Percentiles rank a stretch among this genome's conserved stretches.
phyloP scores from a whole-genome alignment of 305 asterid genomes.

The Solanum chacoense region DNA sequence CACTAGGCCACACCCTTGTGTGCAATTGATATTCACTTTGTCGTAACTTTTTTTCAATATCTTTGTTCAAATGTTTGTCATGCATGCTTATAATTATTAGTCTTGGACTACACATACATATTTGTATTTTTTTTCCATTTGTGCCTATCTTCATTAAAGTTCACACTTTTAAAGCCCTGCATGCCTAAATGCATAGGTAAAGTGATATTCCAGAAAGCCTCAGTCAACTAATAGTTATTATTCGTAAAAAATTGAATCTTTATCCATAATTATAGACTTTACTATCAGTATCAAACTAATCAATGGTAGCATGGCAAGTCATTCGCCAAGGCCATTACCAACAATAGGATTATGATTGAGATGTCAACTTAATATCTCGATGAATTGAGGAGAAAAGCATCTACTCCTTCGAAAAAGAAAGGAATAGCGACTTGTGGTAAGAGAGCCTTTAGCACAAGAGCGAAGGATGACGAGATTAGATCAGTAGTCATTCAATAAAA shows the following conservation, averaged over 20 bases:
- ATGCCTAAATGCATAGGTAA: background rate
- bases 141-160: background rate
- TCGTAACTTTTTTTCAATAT: rapidly evolving
- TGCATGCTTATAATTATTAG: background rate
- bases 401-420: no score
- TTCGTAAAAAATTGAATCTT: background rate
- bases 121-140: background rate
- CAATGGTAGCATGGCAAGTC: background rate
- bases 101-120: no score
- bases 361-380: no score
- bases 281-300: background rate
- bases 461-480: background rate
- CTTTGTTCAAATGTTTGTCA: background rate
- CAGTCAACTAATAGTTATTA: background rate
- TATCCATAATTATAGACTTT: background rate
- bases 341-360: background rate
- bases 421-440: background rate
- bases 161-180: background rate
- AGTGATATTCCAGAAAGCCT: background rate
- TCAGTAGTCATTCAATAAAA: background rate
- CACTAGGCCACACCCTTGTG: no score
- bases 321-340: background rate
- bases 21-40: background rate
- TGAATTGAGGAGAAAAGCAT: no score
- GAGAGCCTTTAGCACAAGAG: background rate